Evolutionary conservation across 1,139 yeast species (phyloP).

Genomic region (Groenewaldozyma auringiensis): DNA sequence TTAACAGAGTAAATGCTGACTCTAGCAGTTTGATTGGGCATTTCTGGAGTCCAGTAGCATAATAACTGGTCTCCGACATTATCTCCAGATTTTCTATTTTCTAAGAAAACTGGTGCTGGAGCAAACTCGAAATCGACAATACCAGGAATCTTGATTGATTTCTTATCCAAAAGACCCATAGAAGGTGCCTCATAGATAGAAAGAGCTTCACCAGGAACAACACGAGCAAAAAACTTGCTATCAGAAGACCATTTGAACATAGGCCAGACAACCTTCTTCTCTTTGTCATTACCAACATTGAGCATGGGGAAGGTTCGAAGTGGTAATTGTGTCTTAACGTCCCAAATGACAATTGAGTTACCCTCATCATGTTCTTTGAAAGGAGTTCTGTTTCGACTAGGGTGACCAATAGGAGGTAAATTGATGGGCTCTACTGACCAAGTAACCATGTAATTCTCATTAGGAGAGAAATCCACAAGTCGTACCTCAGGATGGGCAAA

Average conservation of each 20-base stretch:
- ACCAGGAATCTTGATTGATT: constrained; percentile 75
- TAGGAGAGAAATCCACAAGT: constrained; percentile 86
- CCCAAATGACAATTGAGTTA: constrained; percentile 93
- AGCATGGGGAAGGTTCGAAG: constrained; percentile 88
- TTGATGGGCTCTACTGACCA: constrained; percentile 80
- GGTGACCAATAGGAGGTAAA: constrained; percentile 57
- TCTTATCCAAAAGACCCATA: constrained; percentile 75
- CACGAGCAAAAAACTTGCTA: constrained; percentile 91
- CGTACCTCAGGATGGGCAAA: constrained; percentile 87
- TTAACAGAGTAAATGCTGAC: constrained; percentile 89
- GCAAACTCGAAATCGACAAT: constrained; percentile 93
- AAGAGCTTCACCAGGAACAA: constrained; percentile 79
- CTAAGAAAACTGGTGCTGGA: constrained; percentile 73
- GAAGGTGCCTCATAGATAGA: constrained; percentile 74
- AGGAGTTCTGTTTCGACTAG: constrained; percentile 63
- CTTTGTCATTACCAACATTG: constrained; percentile 44
- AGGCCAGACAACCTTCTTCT: constrained; percentile 88
- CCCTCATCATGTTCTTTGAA: constrained; percentile 87
- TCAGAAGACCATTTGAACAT: constrained; percentile 93
- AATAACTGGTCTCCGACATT: constrained; percentile 53
- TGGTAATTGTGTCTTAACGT: constrained; percentile 73
- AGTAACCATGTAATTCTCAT: constrained; percentile 83
- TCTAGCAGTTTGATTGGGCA: constrained; percentile 86
- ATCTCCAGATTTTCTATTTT: constrained; percentile 35
- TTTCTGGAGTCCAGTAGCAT: constrained; percentile 97